Base-by-base conservation (phyloP, 495 filamentous ascomycete genomes). In the Copromyces sp. region DNA sequence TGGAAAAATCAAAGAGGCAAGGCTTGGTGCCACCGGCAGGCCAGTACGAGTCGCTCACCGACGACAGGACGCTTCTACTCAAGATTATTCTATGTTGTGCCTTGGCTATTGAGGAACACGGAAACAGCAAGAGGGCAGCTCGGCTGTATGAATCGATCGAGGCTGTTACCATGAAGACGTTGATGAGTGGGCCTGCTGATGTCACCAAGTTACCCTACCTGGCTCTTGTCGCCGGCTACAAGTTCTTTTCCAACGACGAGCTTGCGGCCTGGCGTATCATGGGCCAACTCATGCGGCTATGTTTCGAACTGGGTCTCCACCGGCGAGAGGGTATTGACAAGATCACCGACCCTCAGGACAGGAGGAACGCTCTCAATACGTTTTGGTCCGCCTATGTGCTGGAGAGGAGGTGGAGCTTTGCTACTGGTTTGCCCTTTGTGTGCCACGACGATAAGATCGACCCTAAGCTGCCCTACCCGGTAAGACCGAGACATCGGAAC, bases 401-500 rank as follows among this genome's bases (percentile, higher is more conserved):
- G 70, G 93, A 97, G 77, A 83, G 92, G 24, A 84, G 93, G 20
- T 95, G 93, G 92, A 92, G 90, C 75, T 90, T 95, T 40, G 90
- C 91, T 16, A 93, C 91, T 0, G 93, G 93, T 9, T 81, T 95
- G 78, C 92, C 93, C 0, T 95, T 93, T 81, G 90, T 90, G 12
- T 86, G 93, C 47, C 91, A 93, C 74, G 93, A 97, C 75, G 87
- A 91, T 53, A 93, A 95, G 81, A 92, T 97, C 72, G 93, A 97
- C 74, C 89, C 91, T 0, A 88, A 86, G 68, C 79, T 96, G 40
- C 91, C 91, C 4, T 90, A 90, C 74, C 93, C 93, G 41, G 93
- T 94, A 83, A 85, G 90, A 78, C 17, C 6, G 32, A 24, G 29
- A 3, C 9, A 39, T 45, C 16, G 53, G 17, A 47, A 59, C 8